Percentiles rank a stretch among this genome's conserved stretches.
Conservation (phyloP, 75 land plant genomes). For the Larix kaempferi region DNA sequence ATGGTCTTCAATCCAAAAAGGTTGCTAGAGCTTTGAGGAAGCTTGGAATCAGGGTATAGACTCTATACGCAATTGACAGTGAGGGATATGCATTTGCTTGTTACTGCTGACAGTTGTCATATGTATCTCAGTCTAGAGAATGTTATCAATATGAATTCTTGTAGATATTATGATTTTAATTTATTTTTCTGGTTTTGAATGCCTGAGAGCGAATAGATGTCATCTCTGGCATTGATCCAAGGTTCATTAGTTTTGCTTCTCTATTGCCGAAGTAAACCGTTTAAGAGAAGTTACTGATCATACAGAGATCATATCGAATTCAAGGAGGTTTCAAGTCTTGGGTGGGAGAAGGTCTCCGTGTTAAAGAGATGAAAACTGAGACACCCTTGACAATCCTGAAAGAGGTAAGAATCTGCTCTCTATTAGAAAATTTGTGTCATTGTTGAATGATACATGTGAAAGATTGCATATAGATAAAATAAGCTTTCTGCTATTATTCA, state of each 20-base stretch:
- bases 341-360: constrained; percentile 64
- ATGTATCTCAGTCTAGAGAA: neutral
- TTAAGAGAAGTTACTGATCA: neutral
- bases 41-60: constrained; percentile 74
- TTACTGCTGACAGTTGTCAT: neutral
- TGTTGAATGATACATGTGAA: neutral
- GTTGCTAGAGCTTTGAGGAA: constrained; percentile 85
- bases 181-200: constrained; percentile 7
- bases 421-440: neutral
- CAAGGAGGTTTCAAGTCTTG: constrained; percentile 86
- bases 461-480: neutral
- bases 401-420: constrained; percentile 53
- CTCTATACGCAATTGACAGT: neutral
- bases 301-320: constrained; percentile 66
- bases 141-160: no score
- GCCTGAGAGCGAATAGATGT: neutral
- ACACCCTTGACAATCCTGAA: constrained; percentile 75
- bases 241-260: neutral
- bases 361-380: constrained; percentile 67
- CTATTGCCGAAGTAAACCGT: no score
- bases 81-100: neutral
- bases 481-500: neutral
- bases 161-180: neutral
- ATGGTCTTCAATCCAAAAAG: constrained; percentile 73
- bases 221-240: neutral